Evolutionary conservation across 2,329 filamentous ascomycete species (phyloP).

Genomic region (Coniochaeta sp.): DNA sequence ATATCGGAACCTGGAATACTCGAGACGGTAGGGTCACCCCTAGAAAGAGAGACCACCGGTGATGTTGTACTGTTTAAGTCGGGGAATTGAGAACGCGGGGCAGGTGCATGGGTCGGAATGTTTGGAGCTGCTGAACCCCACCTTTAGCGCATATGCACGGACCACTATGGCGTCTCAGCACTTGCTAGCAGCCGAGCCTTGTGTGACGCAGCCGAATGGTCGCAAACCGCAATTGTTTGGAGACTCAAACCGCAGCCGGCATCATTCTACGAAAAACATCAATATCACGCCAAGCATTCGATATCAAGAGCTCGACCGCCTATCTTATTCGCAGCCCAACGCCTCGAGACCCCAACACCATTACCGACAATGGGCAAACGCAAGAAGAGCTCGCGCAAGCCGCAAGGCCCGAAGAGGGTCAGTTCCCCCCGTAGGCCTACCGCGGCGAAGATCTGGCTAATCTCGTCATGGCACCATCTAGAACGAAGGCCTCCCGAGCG

Average conservation of each 20-base stretch:
- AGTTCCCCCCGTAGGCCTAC: constrained; percentile 9
- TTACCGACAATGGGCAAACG: constrained; percentile 70
- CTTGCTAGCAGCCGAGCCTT: neutral
- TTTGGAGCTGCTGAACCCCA: too few relatives aligned
- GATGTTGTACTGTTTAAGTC: too few relatives aligned
- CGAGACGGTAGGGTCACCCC: too few relatives aligned
- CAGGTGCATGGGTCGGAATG: too few relatives aligned
- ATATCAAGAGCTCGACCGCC: neutral
- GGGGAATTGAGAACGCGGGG: too few relatives aligned
- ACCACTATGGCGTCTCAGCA: neutral
- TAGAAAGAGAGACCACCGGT: too few relatives aligned
- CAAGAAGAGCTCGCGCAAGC: constrained; percentile 84
- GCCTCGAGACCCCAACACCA: neutral
- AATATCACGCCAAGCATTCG: too few relatives aligned
- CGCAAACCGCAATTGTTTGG: neutral
- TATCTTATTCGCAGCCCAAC: neutral
- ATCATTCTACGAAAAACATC: too few relatives aligned
- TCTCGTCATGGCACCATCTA: constrained; percentile 22
- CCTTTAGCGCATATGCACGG: neutral
- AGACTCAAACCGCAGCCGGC: too few relatives aligned
- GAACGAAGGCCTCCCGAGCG: constrained; percentile 67
- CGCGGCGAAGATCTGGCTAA: neutral
- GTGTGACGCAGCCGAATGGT: neutral
- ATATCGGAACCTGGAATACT: too few relatives aligned
- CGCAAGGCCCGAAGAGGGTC: constrained; percentile 77